A percentile compares a stretch with the other conserved stretches of the same genome.
These are phyloP conservation scores for Pisolithus orientalis DNA, from an alignment of 768 basidiomycete species.

Conservation along the genomic window DNA sequence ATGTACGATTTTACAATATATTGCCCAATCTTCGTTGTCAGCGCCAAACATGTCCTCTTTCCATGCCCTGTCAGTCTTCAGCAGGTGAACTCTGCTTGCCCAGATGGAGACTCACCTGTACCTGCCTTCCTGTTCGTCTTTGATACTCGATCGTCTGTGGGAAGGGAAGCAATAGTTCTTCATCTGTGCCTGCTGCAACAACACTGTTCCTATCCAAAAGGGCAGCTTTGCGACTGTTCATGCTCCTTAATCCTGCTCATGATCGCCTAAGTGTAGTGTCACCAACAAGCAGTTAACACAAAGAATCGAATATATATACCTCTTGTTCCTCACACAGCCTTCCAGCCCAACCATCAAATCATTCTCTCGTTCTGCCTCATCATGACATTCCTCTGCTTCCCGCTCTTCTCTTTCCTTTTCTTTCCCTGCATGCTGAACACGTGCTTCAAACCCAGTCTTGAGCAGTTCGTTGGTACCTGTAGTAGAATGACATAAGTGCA, in stretches of 20 bases:
- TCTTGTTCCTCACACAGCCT: constrained; percentile 76
- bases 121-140: constrained; percentile 83
- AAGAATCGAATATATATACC: constrained; percentile 34
- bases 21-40: constrained; percentile 96
- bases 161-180: constrained; percentile 90
- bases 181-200: constrained; percentile 91
- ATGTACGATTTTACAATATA: constrained; percentile 73
- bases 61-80: constrained; percentile 2
- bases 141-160: constrained; percentile 75
- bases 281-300: not conserved
- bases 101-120: constrained; percentile 46
- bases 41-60: constrained; percentile 90
- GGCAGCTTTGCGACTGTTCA: constrained; percentile 68
- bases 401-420: constrained; percentile 73
- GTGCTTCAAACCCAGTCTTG: constrained; percentile 92
- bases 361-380: constrained; percentile 66
- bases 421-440: constrained; percentile 80
- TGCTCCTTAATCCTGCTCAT: constrained; percentile 49
- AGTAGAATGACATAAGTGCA: constrained; percentile 87
- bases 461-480: constrained; percentile 75
- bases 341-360: constrained; percentile 72
- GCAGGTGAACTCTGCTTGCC: not conserved
- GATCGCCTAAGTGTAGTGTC: constrained; percentile 36
- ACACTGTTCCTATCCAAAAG: constrained; percentile 89
- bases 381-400: constrained; percentile 51